These are phyloP conservation scores for Rhynchosporium graminicola DNA, from an alignment of 2,329 filamentous ascomycete genomes.

Conservation along the genomic window DNA sequence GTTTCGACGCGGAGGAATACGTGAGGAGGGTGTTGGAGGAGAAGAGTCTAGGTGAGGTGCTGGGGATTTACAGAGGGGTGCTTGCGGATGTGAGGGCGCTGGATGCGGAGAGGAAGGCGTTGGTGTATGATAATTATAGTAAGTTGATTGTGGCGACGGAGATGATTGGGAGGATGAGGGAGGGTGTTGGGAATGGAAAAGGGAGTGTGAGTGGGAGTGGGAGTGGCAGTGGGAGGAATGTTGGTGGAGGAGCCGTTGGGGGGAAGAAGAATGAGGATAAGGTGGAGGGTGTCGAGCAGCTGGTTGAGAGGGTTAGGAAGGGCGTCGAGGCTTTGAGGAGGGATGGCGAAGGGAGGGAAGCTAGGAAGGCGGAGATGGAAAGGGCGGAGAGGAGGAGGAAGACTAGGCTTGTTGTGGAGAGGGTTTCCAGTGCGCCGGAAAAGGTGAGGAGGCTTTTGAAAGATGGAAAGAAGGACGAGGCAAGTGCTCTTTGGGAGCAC, in stretches of 20 bases:
- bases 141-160: conserved; percentile 96
- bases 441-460: conserved; percentile 58
- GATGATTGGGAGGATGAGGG: conserved; percentile 87
- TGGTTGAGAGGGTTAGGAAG: conserved; percentile 9
- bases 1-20: conserved; percentile 73
- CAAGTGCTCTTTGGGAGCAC: conserved; percentile 48
- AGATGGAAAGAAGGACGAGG: conserved; percentile 63
- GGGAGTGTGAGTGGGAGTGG: conserved; percentile 61
- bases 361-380: not conserved
- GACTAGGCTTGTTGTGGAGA: conserved; percentile 29
- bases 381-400: conserved; percentile 22
- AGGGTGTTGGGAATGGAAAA: conserved; percentile 70
- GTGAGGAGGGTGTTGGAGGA: conserved; percentile 62
- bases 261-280: conserved; percentile 35
- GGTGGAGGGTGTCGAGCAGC: conserved; percentile 40
- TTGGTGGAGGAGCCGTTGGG: conserved; percentile 33
- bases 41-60: conserved; percentile 65
- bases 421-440: conserved; percentile 35
- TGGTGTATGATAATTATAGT: conserved; percentile 98
- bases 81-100: conserved; percentile 82
- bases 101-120: conserved; percentile 92
- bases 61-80: conserved; percentile 70
- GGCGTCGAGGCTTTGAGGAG: conserved; percentile 13
- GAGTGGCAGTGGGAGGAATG: conserved; percentile 30
- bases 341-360: not conserved